phyloP scores from a whole-genome alignment of 352 stramenopile species.

The Phytophthora uliginosa region DNA sequence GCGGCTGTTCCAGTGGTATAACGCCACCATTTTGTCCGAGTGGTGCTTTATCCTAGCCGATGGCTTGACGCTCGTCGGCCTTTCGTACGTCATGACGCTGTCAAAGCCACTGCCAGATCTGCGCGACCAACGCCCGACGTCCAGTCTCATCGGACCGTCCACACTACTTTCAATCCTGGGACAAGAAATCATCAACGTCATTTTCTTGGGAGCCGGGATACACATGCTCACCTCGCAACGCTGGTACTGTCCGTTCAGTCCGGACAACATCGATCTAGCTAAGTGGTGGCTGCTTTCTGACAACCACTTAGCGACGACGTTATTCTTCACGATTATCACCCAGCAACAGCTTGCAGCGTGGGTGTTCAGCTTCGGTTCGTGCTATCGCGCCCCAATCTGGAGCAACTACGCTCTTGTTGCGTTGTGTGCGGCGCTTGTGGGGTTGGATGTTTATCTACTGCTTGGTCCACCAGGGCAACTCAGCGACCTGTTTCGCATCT shows the following conservation, averaged over 20 bases:
- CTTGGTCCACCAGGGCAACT: conserved; percentile 40
- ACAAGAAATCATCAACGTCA: conserved; percentile 63
- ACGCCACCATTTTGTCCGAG: conserved; percentile 72
- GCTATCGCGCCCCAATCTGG: conserved; percentile 30
- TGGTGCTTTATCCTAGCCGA: conserved; percentile 79
- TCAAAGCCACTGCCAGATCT: conserved; percentile 48
- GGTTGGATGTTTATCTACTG: conserved; percentile 37
- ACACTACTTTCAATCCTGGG: conserved; percentile 54
- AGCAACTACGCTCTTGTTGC: neutral
- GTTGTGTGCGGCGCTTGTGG: neutral
- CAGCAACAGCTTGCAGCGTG: conserved; percentile 38
- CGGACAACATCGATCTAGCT: conserved; percentile 31
- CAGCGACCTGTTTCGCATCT: conserved; percentile 55
- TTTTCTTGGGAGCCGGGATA: conserved; percentile 45
- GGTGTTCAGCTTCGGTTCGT: conserved; percentile 52
- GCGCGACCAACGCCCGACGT: conserved; percentile 36
- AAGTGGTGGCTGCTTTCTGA: conserved; percentile 56
- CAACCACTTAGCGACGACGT: conserved; percentile 42
- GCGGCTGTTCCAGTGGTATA: conserved; percentile 74
- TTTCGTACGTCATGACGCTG: conserved; percentile 79
- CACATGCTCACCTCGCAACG: conserved; percentile 29
- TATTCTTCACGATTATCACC: conserved; percentile 43
- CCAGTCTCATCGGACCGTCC: conserved; percentile 61
- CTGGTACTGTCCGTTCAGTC: conserved; percentile 27
- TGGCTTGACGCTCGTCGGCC: conserved; percentile 59